Base-by-base conservation (phyloP, 192 early-diverging fungal genomes). In the Spizellomyces punctatus region DNA sequence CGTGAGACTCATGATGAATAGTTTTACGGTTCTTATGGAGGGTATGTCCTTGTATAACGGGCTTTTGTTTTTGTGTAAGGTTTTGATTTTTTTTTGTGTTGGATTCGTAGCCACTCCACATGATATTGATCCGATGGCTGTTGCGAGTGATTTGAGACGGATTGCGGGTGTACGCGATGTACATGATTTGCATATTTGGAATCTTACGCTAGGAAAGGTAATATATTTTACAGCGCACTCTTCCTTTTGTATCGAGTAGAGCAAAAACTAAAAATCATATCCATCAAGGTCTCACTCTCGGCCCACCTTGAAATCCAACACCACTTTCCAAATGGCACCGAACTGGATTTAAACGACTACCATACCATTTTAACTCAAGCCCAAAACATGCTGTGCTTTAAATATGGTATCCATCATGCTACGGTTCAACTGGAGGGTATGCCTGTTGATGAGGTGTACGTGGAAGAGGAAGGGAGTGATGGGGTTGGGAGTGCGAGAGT, bases 1-100 rank as follows among this genome's bases (percentile, higher is more conserved):
- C 0, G 76, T 88, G 10, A 76, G 81, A 8, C 66, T 94, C 6
- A 83, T 94, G 22, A 83, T 78, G 59, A 83, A 87, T 56, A 91
- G 86, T 10, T 48, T 91, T 5, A 78, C 76, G 0, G 86, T 94
- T 7, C 74, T 94, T 41, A 92, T 94, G 92, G 91, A 94, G 82
- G 80, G 91, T 76, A 56, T 16, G 67, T 48, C 6, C 17, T 19
- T 10, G 42, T 27, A 1, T 16, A 22, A 4, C 1, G 6, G 46
- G 44, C 8, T n/a, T 27, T n/a, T 10, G 22, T 8, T 46, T 27
- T 56, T 10, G 5, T 19, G 8, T 8, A 6, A 5, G 8, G 16
- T 10, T 8, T 27, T 58, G 12, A 60, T 17, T 41, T n/a, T 12
- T 58, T 58, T 8, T n/a, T 12, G 12, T 8, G 10, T 60, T 49